These are phyloP conservation scores for Mycena filopes DNA, from an alignment of 768 basidiomycete species.

Conservation along the genomic window DNA sequence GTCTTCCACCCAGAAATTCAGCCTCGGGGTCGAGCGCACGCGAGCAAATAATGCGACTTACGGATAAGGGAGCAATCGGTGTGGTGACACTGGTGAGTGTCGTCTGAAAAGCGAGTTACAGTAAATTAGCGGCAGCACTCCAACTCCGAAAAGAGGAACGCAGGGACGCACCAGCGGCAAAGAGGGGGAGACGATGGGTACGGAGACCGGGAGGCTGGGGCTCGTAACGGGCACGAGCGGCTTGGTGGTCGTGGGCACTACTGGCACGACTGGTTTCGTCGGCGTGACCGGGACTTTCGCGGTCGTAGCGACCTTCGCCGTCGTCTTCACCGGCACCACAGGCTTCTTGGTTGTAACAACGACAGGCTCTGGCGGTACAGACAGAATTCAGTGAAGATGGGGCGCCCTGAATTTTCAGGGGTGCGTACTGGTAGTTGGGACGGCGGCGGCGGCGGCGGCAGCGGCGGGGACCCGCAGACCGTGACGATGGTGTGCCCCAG, in stretches of 20 bases:
- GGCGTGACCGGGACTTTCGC: background rate
- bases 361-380: background rate
- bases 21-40: too few relatives aligned
- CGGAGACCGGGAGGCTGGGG: too few relatives aligned
- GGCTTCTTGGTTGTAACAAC: background rate
- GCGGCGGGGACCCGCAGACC: background rate
- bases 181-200: too few relatives aligned
- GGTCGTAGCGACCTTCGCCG: background rate
- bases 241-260: background rate
- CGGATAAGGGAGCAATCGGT: background rate
- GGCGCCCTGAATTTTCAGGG: background rate
- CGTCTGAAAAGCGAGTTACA: background rate
- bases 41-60: background rate
- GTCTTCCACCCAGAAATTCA: background rate
- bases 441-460: background rate
- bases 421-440: background rate
- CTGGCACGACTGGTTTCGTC: background rate
- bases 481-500: conserved; percentile 7
- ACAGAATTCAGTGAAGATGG: too few relatives aligned
- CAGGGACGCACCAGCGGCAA: background rate
- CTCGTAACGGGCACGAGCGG: background rate
- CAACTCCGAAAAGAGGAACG: background rate
- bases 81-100: background rate
- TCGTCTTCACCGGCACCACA: background rate
- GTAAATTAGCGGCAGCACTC: too few relatives aligned